Evolutionary conservation across 2,329 filamentous ascomycete species (phyloP), one percentile per base, ranked within the genome.

Genomic region (Penicillium hordei): DNA sequence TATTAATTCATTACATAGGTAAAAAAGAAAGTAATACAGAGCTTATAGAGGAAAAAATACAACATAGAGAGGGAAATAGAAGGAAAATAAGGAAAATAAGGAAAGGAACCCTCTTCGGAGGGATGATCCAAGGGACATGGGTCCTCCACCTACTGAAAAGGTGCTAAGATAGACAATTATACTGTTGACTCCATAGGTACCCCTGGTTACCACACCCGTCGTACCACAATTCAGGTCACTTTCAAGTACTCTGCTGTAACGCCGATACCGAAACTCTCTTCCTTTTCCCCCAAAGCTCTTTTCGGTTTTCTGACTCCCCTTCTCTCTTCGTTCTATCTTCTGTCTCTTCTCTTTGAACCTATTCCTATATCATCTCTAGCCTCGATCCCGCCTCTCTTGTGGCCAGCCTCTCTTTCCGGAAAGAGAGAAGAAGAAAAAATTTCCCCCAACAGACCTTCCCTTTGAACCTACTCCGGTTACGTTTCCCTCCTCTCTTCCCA

Each of bases 91-190:
- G 10, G 21, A 49, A 23, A 48, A 34, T 21, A 53, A 33, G 13
- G 40, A 33, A 27, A 45, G 40, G 44, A 43, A n/a, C 13, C 17
- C 8, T 42, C 15, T 36, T 36, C 13, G 39, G 48, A 52, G 39
- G 51, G 59, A 60, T 56, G 59, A 63, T 63, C 61, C 58, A 59
- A 60, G 62, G 62, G 62, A 61, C 58, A 54, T 59, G 43, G 19
- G 43, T 52, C 56, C 50, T 61, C 58, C 56, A 60, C 51, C 62
- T 62, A 48, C 60, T 63, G 53, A 59, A 64, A 62, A 60, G 58
- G 55, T 59, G 60, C 53, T 59, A 64, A 59, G 60, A 63, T 62
- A 63, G 62, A 61, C 62, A 44, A 49, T 58, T 43, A 44, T 25
- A 46, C 36, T n/a, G 39, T 33, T 33, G 45, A 59, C 48, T 50